Conservation (phyloP, 306 rosid species). For the Ormosia emarginata region DNA sequence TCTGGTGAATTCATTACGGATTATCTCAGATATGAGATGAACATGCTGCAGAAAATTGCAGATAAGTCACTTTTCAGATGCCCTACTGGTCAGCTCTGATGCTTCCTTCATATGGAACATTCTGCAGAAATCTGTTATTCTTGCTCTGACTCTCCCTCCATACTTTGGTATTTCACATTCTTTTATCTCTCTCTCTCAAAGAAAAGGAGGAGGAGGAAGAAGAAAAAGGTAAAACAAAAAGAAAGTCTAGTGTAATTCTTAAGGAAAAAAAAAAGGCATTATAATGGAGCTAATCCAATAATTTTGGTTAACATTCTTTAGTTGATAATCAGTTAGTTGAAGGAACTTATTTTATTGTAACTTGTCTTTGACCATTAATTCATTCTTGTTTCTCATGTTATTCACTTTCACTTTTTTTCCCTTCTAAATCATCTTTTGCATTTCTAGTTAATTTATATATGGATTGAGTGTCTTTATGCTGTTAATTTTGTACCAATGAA, state of each 20-base stretch:
- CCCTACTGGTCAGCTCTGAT: constrained; percentile 18
- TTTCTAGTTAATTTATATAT: background rate
- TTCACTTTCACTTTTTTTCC: background rate
- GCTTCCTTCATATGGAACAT: constrained; percentile 23
- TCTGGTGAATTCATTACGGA: constrained; percentile 27
- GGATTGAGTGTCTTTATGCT: background rate
- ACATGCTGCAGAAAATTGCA: constrained; percentile 27
- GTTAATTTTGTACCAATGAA: background rate
- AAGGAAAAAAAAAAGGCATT: background rate
- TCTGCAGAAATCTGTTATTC: constrained; percentile 22
- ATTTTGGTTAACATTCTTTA: constrained; percentile 22
- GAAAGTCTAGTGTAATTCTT: constrained; percentile 1
- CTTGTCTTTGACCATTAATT: constrained; percentile 4
- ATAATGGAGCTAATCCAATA: constrained; percentile 18
- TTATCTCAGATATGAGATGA: constrained; percentile 24
- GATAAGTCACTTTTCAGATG: constrained; percentile 20
- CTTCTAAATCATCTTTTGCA: background rate
- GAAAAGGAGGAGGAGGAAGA: constrained; percentile 1
- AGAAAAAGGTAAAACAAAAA: background rate
- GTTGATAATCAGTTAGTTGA: constrained; percentile 16
- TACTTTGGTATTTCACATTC: constrained; percentile 17
- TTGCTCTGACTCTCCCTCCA: constrained; percentile 24
- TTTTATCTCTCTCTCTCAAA: background rate
- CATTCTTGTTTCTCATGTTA: constrained; percentile 3
- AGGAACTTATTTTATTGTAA: background rate